These are phyloP conservation scores for Alternaria arborescens DNA, from an alignment of 2,329 filamentous ascomycete genomes.

Conservation along the genomic window DNA sequence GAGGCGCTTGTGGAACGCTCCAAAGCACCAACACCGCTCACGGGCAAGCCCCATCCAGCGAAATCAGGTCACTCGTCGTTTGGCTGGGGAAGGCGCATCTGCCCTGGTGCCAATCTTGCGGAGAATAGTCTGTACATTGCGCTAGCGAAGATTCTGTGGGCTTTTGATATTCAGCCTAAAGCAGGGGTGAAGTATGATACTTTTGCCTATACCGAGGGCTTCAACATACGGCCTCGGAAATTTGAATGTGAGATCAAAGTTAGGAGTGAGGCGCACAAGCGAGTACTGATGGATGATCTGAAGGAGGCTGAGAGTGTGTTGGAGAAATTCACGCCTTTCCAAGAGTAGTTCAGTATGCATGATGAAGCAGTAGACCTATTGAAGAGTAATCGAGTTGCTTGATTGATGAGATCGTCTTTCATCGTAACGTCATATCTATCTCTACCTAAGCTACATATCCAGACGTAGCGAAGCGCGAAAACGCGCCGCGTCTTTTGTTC, in stretches of 20 bases:
- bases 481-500: neutral
- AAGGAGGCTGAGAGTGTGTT: constrained; percentile 41
- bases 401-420: neutral
- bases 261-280: constrained; percentile 41
- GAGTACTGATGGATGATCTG: constrained; percentile 43
- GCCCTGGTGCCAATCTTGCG: constrained; percentile 44
- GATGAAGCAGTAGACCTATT: neutral
- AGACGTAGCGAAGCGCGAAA: constrained; percentile 1
- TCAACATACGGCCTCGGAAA: constrained; percentile 51
- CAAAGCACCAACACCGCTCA: constrained; percentile 22
- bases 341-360: constrained; percentile 20
- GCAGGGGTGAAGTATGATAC: constrained; percentile 49
- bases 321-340: constrained; percentile 49
- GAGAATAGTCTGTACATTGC: constrained; percentile 45
- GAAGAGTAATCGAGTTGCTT: neutral
- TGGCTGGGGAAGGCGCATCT: constrained; percentile 47
- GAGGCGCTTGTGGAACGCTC: constrained; percentile 25
- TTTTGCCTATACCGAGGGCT: constrained; percentile 53
- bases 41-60: constrained; percentile 40
- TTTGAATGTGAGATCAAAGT: constrained; percentile 48
- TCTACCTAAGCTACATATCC: neutral
- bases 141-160: constrained; percentile 47
- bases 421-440: neutral
- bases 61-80: constrained; percentile 47
- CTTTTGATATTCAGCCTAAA: constrained; percentile 45